Conservation (phyloP, 495 filamentous ascomycete species). For the Baudoinia panamericana region DNA sequence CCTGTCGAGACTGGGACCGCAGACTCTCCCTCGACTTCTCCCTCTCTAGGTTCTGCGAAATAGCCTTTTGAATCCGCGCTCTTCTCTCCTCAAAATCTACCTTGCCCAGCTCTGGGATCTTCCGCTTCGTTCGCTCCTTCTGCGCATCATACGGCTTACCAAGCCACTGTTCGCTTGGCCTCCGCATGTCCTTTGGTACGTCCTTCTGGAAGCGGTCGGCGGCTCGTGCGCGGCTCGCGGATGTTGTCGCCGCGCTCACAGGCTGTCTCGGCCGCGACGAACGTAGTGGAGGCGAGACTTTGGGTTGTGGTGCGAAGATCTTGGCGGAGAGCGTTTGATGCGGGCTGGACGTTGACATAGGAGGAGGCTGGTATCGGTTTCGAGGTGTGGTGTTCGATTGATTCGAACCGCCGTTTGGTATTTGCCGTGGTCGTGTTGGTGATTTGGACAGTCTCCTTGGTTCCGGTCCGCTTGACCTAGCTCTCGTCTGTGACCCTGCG, state of each 20-base stretch:
- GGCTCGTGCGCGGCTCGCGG: slow-evolving; percentile 49
- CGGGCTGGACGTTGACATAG: slow-evolving; percentile 4
- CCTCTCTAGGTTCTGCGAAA: slow-evolving; percentile 62
- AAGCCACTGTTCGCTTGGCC: slow-evolving; percentile 19
- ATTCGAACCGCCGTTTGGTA: slow-evolving; percentile 7
- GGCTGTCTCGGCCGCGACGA: slow-evolving; percentile 72
- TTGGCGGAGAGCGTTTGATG: slow-evolving; percentile 49
- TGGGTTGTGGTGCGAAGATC: slow-evolving; percentile 47
- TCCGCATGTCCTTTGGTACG: slow-evolving; percentile 4
- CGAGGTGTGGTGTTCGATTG: slow-evolving; percentile 7
- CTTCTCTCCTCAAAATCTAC: slow-evolving; percentile 69
- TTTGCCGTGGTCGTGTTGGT: slow-evolving; percentile 9
- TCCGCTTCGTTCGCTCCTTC: slow-evolving; percentile 26
- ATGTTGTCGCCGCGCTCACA: slow-evolving; percentile 57
- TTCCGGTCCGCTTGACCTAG: slow-evolving; percentile 35
- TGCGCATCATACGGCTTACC: slow-evolving; percentile 19
- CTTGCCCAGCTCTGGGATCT: slow-evolving; percentile 46
- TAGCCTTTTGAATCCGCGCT: slow-evolving; percentile 65
- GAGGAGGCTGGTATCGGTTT: slow-evolving; percentile 18
- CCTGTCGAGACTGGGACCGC: slow-evolving; percentile 3
- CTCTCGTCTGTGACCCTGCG: too few species aligned
- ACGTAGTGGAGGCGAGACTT: slow-evolving; percentile 61
- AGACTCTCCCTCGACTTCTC: slow-evolving; percentile 8
- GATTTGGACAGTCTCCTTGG: slow-evolving; percentile 21
- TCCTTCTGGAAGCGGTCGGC: slow-evolving; percentile 33